Conservation (phyloP, 2,329 filamentous ascomycete species). For the Zymoseptoria ardabiliae region DNA sequence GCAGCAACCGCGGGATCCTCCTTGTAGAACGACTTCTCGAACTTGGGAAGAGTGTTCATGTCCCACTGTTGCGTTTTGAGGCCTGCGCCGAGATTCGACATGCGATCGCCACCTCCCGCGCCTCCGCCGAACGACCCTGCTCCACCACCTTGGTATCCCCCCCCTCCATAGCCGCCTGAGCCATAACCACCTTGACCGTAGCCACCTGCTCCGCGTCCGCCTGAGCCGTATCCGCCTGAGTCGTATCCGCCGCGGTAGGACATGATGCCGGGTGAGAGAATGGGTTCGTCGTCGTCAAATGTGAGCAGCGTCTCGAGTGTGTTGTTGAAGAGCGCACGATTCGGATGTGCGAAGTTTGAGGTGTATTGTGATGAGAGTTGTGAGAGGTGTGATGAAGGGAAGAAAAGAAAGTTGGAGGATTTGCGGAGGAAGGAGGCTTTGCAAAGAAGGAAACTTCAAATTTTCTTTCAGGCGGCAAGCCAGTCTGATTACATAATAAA, state of each 20-base stretch:
- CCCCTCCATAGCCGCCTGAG: slow-evolving; percentile 24
- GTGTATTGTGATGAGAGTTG: neutral
- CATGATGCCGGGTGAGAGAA: slow-evolving; percentile 43
- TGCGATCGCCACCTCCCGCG: slow-evolving; percentile 83
- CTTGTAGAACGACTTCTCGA: slow-evolving; percentile 99
- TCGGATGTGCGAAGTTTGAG: neutral
- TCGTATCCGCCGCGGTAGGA: slow-evolving; percentile 59
- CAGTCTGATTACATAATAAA: too few relatives aligned
- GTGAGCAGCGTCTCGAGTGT: neutral
- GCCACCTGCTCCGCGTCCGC: slow-evolving; percentile 39
- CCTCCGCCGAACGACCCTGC: slow-evolving; percentile 42
- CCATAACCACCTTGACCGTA: slow-evolving; percentile 39
- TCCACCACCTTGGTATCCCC: slow-evolving; percentile 27
- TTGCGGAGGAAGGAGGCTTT: neutral
- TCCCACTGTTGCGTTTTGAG: slow-evolving; percentile 90
- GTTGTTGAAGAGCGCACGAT: neutral
- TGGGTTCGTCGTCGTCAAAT: neutral
- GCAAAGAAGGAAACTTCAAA: neutral
- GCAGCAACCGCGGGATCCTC: slow-evolving; percentile 72
- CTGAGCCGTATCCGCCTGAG: slow-evolving; percentile 35
- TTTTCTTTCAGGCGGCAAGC: neutral
- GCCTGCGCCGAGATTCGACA: slow-evolving; percentile 82
- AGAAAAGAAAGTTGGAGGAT: neutral
- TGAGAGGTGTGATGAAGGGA: neutral
- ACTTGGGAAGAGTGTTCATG: slow-evolving; percentile 73